phyloP scores from a whole-genome alignment of 768 basidiomycete species.

The Lactarius sanguifluus region DNA sequence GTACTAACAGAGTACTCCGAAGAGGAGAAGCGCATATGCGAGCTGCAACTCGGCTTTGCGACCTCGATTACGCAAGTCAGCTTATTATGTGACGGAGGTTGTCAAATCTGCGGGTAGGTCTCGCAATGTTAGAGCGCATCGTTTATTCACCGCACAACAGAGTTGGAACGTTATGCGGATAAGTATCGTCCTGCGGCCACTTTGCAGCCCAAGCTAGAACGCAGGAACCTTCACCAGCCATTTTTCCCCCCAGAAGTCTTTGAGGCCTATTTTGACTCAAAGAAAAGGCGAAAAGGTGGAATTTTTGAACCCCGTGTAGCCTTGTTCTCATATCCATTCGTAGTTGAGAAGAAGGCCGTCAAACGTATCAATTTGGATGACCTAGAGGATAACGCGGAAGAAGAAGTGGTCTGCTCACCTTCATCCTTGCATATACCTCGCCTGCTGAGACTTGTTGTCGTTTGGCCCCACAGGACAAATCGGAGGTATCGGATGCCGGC shows the following conservation, averaged over 20 bases:
- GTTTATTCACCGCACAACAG: conserved; percentile 39
- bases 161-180: conserved; percentile 80
- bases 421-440: neutral
- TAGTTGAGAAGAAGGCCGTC: conserved; percentile 19
- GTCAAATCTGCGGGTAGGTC: conserved; percentile 59
- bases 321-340: conserved; percentile 9
- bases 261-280: conserved; percentile 77
- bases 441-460: neutral
- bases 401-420: conserved; percentile 14
- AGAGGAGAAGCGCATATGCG: conserved; percentile 64
- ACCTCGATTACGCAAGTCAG: conserved; percentile 63
- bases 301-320: neutral
- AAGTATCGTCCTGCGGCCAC: conserved; percentile 67
- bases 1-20: conserved; percentile 63
- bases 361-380: conserved; percentile 28
- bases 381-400: conserved; percentile 24
- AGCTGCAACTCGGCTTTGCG: conserved; percentile 66
- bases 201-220: conserved; percentile 65
- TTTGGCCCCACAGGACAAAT: conserved; percentile 54
- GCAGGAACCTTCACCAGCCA: conserved; percentile 65
- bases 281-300: conserved; percentile 57
- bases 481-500: conserved; percentile 64
- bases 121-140: neutral
- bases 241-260: conserved; percentile 80
- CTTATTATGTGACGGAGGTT: conserved; percentile 73